Evolutionary conservation across 108 stramenopile genomes (phyloP).

Genomic region (Nitzschia putrida): DNA sequence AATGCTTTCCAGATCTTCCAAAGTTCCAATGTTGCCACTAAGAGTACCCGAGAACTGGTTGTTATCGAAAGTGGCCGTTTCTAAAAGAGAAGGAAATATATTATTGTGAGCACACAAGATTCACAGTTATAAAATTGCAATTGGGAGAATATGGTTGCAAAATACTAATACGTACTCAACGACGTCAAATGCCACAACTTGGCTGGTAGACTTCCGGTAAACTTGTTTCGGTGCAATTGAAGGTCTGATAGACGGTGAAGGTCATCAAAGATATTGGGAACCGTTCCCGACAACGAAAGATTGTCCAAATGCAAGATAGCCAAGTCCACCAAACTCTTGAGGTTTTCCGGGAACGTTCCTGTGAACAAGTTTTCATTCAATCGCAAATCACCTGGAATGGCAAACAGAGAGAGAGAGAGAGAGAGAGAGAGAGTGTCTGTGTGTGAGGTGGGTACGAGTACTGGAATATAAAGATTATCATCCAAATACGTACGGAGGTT

Average conservation of each 20-base stretch:
- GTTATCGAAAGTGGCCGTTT: constrained; percentile 18
- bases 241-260: constrained; percentile 26
- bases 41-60: constrained; percentile 43
- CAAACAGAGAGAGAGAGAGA: too few relatives aligned
- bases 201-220: constrained; percentile 46
- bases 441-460: too few relatives aligned
- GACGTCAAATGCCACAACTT: constrained; percentile 42
- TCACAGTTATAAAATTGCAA: not conserved
- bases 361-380: constrained; percentile 17
- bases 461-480: not conserved
- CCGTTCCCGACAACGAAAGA: constrained; percentile 24
- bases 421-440: too few relatives aligned
- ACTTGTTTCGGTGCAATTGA: constrained; percentile 31
- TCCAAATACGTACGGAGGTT: constrained; percentile 16
- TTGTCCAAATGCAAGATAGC: constrained; percentile 21
- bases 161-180: constrained; percentile 4
- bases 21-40: constrained; percentile 14
- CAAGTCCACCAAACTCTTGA: constrained; percentile 5
- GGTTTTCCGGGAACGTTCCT: not conserved
- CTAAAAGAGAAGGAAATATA: constrained; percentile 11
- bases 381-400: constrained; percentile 13
- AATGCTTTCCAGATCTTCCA: constrained; percentile 31
- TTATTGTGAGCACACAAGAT: not conserved
- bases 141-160: not conserved
- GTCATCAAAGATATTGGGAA: constrained; percentile 32